Conservation (phyloP, 2,329 filamentous ascomycete species). For the Macrophomina phaseolina region DNA sequence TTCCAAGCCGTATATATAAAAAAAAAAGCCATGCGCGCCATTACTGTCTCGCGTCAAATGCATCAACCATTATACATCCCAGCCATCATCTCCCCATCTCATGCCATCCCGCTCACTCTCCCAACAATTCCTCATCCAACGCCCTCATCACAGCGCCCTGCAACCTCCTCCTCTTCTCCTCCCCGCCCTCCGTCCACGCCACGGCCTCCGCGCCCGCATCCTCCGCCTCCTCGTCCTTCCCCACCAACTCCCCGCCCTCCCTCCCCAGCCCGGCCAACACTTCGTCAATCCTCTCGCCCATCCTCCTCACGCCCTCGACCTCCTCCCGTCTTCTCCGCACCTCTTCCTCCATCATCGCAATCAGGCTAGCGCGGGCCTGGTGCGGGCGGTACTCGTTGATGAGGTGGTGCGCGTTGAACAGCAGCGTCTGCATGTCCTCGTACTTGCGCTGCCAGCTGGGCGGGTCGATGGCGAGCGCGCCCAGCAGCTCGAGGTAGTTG, state of each 20-base stretch:
- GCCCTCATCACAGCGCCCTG: conserved; percentile 27
- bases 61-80: no score
- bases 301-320: conserved; percentile 70
- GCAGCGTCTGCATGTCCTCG: conserved; percentile 77
- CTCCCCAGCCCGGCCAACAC: conserved; percentile 71
- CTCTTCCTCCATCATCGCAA: conserved; percentile 85
- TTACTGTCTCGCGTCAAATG: no score
- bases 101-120: conserved; percentile 3
- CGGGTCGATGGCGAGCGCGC: conserved; percentile 71
- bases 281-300: conserved; percentile 73
- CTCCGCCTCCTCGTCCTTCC: neutral
- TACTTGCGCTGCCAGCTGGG: conserved; percentile 71
- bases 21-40: no score
- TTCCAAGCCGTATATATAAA: no score
- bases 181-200: neutral
- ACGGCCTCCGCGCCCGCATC: neutral
- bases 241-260: conserved; percentile 24
- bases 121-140: conserved; percentile 25
- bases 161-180: conserved; percentile 10
- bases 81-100: no score
- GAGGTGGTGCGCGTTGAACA: conserved; percentile 90
- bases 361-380: conserved; percentile 86
- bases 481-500: conserved; percentile 85
- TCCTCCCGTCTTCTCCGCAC: conserved; percentile 75
- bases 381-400: conserved; percentile 95